These are phyloP conservation scores for Carpinus viminea DNA, from an alignment of 306 rosid species.

Conservation along the genomic window DNA sequence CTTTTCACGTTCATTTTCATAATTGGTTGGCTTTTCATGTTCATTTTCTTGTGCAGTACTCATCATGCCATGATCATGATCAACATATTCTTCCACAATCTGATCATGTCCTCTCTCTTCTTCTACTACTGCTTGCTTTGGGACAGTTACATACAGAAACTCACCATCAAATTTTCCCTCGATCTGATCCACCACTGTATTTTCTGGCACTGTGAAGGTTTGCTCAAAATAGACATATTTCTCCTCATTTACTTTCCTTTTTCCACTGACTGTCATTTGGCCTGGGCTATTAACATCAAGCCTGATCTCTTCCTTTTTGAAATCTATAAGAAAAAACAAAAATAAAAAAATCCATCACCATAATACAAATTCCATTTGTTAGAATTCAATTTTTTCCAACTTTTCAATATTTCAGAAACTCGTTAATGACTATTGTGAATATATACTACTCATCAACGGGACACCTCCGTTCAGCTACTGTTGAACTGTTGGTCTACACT, in stretches of 20 bases:
- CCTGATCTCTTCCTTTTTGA: conserved; percentile 58
- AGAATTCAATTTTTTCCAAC: background rate
- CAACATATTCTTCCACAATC: conserved; percentile 9
- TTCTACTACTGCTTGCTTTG: conserved; percentile 30
- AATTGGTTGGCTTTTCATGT: background rate
- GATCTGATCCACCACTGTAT: conserved; percentile 46
- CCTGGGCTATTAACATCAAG: conserved; percentile 43
- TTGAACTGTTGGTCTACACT: too few species aligned
- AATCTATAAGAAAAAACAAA: conserved; percentile 41
- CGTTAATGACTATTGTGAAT: background rate
- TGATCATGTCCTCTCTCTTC: conserved; percentile 29
- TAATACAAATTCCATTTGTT: background rate
- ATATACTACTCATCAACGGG: background rate
- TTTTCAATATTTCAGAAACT: background rate
- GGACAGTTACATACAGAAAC: conserved; percentile 60
- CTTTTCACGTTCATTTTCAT: background rate
- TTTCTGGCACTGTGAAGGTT: conserved; percentile 39
- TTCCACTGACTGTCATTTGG: conserved; percentile 43
- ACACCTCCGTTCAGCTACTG: background rate
- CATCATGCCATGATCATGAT: too few species aligned
- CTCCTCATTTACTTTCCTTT: conserved; percentile 43
- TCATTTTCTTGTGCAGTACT: conserved; percentile 29
- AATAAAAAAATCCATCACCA: background rate
- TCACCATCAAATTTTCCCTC: conserved; percentile 52
- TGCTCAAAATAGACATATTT: conserved; percentile 41